Conservation (phyloP, 148 eudicot genomes). For the Silene conica region DNA sequence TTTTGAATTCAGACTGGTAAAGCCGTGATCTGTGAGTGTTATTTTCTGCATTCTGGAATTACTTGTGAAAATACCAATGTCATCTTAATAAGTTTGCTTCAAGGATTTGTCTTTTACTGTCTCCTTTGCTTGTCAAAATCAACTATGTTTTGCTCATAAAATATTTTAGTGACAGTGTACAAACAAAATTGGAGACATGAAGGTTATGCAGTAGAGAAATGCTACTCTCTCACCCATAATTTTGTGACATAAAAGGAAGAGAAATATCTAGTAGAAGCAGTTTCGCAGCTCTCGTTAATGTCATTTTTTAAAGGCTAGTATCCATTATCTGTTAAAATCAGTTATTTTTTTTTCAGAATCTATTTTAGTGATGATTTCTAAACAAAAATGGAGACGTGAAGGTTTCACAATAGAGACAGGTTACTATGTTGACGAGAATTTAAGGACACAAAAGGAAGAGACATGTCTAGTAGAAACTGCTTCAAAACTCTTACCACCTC, state of each 20-base stretch:
- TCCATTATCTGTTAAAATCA: background rate
- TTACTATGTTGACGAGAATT: background rate
- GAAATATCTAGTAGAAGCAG: no score
- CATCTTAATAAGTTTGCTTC: background rate
- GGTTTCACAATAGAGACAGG: background rate
- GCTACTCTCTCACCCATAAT: no score
- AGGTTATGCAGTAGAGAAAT: no score
- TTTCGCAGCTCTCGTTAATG: no score
- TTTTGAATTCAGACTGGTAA: background rate
- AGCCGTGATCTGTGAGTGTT: background rate
- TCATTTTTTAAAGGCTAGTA: background rate
- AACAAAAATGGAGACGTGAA: background rate
- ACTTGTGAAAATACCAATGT: background rate
- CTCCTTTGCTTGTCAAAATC: background rate
- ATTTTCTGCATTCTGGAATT: background rate
- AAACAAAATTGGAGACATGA: background rate
- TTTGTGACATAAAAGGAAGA: no score
- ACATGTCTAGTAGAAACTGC: no score
- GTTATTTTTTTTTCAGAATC: background rate
- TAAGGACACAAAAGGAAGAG: background rate
- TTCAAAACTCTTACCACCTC: no score
- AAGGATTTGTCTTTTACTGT: background rate
- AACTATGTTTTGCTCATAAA: background rate
- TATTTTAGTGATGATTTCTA: background rate
- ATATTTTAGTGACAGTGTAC: background rate